Base-by-base conservation (phyloP, 2,329 filamentous ascomycete species). In the Aspergillus clavatus region DNA sequence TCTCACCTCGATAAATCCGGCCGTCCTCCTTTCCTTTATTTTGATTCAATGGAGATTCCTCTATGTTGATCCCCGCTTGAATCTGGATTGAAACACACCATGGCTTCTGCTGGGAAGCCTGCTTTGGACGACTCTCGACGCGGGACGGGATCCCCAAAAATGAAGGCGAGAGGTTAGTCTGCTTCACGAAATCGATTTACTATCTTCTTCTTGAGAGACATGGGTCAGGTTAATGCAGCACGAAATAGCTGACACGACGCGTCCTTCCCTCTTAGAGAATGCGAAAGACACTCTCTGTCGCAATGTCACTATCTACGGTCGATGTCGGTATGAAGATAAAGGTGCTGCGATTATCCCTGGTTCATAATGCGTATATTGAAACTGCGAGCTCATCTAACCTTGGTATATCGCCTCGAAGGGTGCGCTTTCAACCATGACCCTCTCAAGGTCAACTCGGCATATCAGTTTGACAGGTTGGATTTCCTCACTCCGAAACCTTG, bases 281-380 rank as follows among this genome's bases (percentile, higher is more conserved):
- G 74, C 81, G 42, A 94, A 91, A 71, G 89, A 94, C 65, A 95
- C 88, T 5, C 79, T 91, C 46, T 96, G 89, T 72, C 85, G 89
- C 62, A 95, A 96, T 70, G 85, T 96, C 50, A 80, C 89, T 51
- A 95, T 96, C 59, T 95, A 95, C 67, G 89, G 89, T 45, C 87
- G 91, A 69, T 96, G 89, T 68, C 85, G 89, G 53, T 95, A 89
- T 70, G 87, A 94, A 72, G 88, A 94, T 63, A 84, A 87, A 71
- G 89, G 87, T 72, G 62, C 48, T 37, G 39, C 49, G 39, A 43
- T 41, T 33, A 19, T 24, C 27, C 39, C 43, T 47, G 23, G 11
- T 45, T 38, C 29, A 24, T 42, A 42, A 27, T 33, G 21, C 38
- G 26, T 42, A 10, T 16, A 36, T 31, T 37, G 23, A 24, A 37